Evolutionary conservation across 305 asterid species (phyloP), one percentile per base, ranked within the genome.

Genomic region (Ilex paraguariensis): DNA sequence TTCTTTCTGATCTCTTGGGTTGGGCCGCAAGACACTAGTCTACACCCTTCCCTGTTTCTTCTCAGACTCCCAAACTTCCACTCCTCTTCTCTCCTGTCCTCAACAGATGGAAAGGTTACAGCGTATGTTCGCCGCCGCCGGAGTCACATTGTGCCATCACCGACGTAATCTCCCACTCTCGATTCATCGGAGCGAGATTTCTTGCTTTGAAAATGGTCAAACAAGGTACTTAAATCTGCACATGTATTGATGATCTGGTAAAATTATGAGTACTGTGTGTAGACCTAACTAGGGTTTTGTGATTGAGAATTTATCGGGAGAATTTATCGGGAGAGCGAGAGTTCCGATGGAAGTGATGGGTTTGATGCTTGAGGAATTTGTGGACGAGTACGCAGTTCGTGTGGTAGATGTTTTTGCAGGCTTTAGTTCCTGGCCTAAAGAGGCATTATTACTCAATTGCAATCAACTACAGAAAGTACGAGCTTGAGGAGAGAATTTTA

Each of bases 281-380:
- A 63, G 28, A 21, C 64, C 65, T 13, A 59, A 50, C 59, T 69
- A 45, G 55, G 64, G 66, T 44, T 64, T 66, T 36, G 15, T 52
- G 63, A 59, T 52, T 67, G 45, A 21, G 28, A 21, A 21, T 21
- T 21, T 21, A 21, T n/a, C n/a, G n/a, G n/a, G n/a, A n/a, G n/a
- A n/a, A n/a, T n/a, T n/a, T n/a, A n/a, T 21, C 28, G 28, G 28
- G 71, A 81, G 99, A 73, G 97, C 99, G 7, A 97, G 97, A 40
- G 97, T 93, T 57, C 97, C 96, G 15, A 90, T 90, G 99, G 2
- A 93, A 75, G 99, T 93, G 44, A 93, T 93, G 97, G 97, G 99
- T 56, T 79, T 93, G 75, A 93, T 93, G 99, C 71, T 93, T 54
- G 97, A 96, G 72, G 99, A 93, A 63, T 93, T 93, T 66, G 97